phyloP scores from a whole-genome alignment of 257 asterid species.

The Scutellaria minor region DNA sequence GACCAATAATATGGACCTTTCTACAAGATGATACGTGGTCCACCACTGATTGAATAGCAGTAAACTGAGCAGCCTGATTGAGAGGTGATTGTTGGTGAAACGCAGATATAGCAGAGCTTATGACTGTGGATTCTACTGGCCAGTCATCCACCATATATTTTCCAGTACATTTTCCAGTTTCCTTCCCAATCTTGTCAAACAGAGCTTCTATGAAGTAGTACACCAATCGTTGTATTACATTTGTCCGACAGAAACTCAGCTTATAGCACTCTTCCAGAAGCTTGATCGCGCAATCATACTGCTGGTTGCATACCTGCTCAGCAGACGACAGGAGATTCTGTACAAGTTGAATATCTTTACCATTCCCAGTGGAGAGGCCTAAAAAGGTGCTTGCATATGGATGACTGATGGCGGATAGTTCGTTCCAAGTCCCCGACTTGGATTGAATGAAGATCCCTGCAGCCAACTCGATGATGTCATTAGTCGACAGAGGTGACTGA shows the following conservation, averaged over 20 bases:
- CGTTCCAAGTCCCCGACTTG: conserved; percentile 28
- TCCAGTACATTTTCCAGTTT: conserved; percentile 45
- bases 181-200: conserved; percentile 51
- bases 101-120: conserved; percentile 34
- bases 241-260: conserved; percentile 39
- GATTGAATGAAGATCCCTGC: conserved; percentile 56
- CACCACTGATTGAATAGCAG: conserved; percentile 57
- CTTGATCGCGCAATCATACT: conserved; percentile 41
- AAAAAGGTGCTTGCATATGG: conserved; percentile 39
- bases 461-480: conserved; percentile 52
- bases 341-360: conserved; percentile 50
- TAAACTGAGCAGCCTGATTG: conserved; percentile 49
- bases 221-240: conserved; percentile 44
- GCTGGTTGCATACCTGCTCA: conserved; percentile 47
- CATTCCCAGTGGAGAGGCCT: conserved; percentile 41
- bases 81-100: conserved; percentile 52
- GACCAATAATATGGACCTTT: conserved; percentile 58
- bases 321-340: conserved; percentile 58
- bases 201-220: conserved; percentile 60
- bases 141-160: conserved; percentile 4
- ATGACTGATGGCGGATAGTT: conserved; percentile 42
- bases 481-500: conserved; percentile 29
- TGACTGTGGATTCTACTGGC: too few relatives aligned
- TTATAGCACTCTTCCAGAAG: conserved; percentile 45
- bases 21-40: conserved; percentile 47